phyloP scores from a whole-genome alignment of 176 grass and related monocot genomes.

The Sorghum bicolor region DNA sequence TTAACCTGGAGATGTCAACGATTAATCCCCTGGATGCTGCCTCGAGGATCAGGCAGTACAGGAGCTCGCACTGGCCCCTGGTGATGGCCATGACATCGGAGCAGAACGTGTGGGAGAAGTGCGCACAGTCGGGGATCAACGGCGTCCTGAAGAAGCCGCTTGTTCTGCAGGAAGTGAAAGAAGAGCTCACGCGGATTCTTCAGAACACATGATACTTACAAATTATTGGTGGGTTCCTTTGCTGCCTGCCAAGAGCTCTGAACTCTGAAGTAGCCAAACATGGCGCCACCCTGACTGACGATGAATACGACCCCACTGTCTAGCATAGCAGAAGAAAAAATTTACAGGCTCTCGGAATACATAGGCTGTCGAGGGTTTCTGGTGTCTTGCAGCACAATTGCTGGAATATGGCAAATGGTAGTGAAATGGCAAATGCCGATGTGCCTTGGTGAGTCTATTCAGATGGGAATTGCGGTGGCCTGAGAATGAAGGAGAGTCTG shows the following conservation, averaged over 20 bases:
- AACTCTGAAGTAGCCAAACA: not conserved
- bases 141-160: constrained; percentile 51
- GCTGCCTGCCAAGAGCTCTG: not conserved
- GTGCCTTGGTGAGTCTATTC: not conserved
- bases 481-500: not conserved
- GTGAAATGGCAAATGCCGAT: not conserved
- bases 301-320: not conserved
- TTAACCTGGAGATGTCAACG: constrained; percentile 56
- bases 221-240: not conserved
- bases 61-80: constrained; percentile 50
- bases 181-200: constrained; percentile 49
- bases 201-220: constrained; percentile 29
- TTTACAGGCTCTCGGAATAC: not conserved
- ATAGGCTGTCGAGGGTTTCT: not conserved
- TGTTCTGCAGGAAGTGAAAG: constrained; percentile 35
- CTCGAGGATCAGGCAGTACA: constrained; percentile 45
- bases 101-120: constrained; percentile 66
- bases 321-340: not conserved
- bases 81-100: constrained; percentile 58
- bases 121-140: constrained; percentile 41
- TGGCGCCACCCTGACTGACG: not conserved
- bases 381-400: not conserved
- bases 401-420: not conserved
- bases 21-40: constrained; percentile 57
- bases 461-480: not conserved